Evolutionary conservation across 495 filamentous ascomycete genomes (phyloP).

Genomic region (Xylaria venustula): DNA sequence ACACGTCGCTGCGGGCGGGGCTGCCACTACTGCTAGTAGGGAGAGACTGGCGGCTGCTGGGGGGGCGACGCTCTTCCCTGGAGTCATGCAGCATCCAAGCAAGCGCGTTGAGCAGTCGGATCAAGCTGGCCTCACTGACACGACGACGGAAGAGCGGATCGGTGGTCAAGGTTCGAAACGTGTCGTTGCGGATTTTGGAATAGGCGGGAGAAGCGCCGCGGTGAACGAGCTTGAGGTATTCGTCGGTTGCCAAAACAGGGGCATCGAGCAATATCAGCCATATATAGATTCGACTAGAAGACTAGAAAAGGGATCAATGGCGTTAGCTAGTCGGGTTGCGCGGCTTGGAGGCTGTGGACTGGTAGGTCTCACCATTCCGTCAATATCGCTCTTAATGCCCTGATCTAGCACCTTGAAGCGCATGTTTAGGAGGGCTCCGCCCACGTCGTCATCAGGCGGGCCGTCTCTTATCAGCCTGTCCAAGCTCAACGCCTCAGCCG

Average conservation of each 20-base stretch:
- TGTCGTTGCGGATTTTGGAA: slow-evolving; percentile 96
- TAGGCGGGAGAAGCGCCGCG: slow-evolving; percentile 92
- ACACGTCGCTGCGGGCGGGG: slow-evolving; percentile 29
- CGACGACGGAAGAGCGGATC: slow-evolving; percentile 93
- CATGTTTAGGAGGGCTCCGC: slow-evolving; percentile 67
- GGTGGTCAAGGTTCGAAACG: slow-evolving; percentile 91
- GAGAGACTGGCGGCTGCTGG: slow-evolving; percentile 35
- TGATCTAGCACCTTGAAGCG: slow-evolving; percentile 75
- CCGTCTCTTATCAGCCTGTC: slow-evolving; percentile 69
- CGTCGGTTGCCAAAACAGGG: slow-evolving; percentile 76
- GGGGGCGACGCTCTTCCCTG: slow-evolving; percentile 45
- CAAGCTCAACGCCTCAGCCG: slow-evolving; percentile 61
- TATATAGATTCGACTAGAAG: slow-evolving; percentile 88
- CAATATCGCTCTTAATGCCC: slow-evolving; percentile 75
- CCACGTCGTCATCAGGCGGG: slow-evolving; percentile 65
- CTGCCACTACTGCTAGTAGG: slow-evolving; percentile 31
- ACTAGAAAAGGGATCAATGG: slow-evolving; percentile 51
- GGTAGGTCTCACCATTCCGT: slow-evolving; percentile 79
- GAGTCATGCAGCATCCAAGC: slow-evolving; percentile 91
- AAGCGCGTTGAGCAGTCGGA: slow-evolving; percentile 92
- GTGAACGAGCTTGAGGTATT: slow-evolving; percentile 86
- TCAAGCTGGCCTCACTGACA: slow-evolving; percentile 92
- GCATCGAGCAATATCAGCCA: slow-evolving; percentile 92
- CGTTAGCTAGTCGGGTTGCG: no score
- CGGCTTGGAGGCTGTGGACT: no score